Base-by-base conservation (phyloP, 2,329 filamentous ascomycete species). In the Ophiostoma piceae region DNA sequence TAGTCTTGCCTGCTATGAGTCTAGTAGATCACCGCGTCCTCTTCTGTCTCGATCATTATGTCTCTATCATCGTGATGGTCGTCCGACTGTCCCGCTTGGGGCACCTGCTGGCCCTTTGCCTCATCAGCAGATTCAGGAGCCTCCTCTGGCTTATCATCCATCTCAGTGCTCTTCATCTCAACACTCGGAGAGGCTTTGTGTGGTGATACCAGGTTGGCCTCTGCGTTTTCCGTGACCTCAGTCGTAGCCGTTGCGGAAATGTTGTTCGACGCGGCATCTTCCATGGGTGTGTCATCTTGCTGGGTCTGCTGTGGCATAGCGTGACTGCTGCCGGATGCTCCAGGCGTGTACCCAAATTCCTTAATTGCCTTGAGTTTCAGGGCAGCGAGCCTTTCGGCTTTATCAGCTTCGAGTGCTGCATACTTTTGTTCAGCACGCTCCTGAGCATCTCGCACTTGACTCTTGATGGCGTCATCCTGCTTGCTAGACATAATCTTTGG, bases 11-110 rank as follows among this genome's bases (percentile, higher is more conserved):
- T 29, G 2, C 26, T 29, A 29, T 29, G 26, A 14, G 11, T 57
- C 51, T 57, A 97, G 81, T 97, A 97, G 71, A 96, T 94, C 68
- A 97, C 92, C 75, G 90, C 93, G 76, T 97, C 93, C 81, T 97
- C 93, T 71, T 92, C 92, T 69, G 90, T 91, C 78, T 92, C 91
- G 69, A 95, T 88, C 74, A 96, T 84, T 70, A 94, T 89, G 76
- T 94, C 91, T 68, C 88, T 90, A 75, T 94, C 90, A 71, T 90
- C 84, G 74, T 85, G 77, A 71, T 82, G 83, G 75, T 79, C 67
- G 8, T 51, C 51, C 7, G 57, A 43, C 11, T 70, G 35, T 19
- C 66, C n/a, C 6, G 26, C 22, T 39, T 57, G 12, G 26, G 22
- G 39, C n/a, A 22, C 16, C 12, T 16, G 12, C 14, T 5, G 12